A percentile compares a stretch with the other conserved stretches of the same genome.
These are phyloP conservation scores for Paraconiothyrium sp. DNA, from an alignment of 2,329 filamentous ascomycete genomes.

Conservation along the genomic window DNA sequence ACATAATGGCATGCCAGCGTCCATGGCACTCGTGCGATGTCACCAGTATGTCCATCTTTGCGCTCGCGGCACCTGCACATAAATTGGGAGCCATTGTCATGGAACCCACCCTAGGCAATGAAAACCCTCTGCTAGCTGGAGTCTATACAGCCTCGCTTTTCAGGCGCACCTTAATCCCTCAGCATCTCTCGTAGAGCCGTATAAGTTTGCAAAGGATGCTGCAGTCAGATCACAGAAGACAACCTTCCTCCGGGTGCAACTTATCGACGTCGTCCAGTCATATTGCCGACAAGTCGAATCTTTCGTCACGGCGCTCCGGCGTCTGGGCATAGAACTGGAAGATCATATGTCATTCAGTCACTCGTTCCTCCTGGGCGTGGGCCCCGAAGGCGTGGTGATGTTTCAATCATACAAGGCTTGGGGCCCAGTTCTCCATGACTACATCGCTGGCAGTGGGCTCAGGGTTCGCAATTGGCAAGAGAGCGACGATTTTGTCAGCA, in stretches of 20 bases:
- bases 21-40: background rate
- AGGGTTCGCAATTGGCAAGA: conserved; percentile 8
- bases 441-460: background rate
- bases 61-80: background rate
- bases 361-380: background rate
- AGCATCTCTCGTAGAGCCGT: background rate
- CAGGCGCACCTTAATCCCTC: background rate
- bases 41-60: background rate
- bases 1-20: background rate
- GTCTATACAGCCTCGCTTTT: background rate
- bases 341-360: background rate
- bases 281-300: background rate
- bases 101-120: background rate
- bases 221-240: background rate
- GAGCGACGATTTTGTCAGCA: background rate
- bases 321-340: background rate
- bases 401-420: background rate
- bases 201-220: background rate
- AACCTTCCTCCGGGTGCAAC: background rate
- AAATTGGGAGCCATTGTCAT: background rate
- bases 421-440: background rate
- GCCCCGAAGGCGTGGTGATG: background rate
- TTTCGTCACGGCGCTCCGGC: background rate
- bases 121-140: background rate
- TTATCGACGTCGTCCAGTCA: background rate